Evolutionary conservation across 148 eudicot genomes (phyloP).

Genomic region (Fagopyrum homotropicum): DNA sequence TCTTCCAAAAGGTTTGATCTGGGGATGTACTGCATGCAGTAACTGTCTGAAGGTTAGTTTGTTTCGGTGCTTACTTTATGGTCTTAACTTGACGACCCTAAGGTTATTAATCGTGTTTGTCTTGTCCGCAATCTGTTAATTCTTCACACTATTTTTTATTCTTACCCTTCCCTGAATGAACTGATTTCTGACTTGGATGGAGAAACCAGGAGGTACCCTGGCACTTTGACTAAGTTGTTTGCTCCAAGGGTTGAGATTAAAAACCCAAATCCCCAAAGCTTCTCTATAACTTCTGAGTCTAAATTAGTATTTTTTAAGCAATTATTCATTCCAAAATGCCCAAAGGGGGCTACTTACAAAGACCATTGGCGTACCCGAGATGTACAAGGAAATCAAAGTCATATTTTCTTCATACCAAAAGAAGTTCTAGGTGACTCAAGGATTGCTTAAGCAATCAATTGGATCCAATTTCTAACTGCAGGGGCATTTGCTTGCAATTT

Average conservation of each 20-base stretch:
- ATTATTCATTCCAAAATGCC: no score
- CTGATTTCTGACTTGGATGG: neutral
- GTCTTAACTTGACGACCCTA: neutral
- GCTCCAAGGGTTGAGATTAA: neutral
- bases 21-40: conserved; percentile 47
- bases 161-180: conserved; percentile 6
- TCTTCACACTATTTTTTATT: neutral
- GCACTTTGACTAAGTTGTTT: neutral
- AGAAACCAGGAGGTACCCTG: neutral
- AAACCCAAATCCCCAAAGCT: neutral
- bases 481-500: no score
- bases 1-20: conserved; percentile 63
- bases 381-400: no score
- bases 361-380: no score
- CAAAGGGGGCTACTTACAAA: no score
- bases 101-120: neutral
- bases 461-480: no score
- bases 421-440: no score
- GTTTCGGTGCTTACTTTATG: neutral
- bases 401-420: no score
- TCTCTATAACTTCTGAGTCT: neutral
- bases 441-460: no score
- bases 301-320: neutral
- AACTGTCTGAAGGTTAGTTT: conserved; percentile 51
- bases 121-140: neutral